Base-by-base conservation (phyloP, 2,329 filamentous ascomycete species). In the Balansia obtecta region DNA sequence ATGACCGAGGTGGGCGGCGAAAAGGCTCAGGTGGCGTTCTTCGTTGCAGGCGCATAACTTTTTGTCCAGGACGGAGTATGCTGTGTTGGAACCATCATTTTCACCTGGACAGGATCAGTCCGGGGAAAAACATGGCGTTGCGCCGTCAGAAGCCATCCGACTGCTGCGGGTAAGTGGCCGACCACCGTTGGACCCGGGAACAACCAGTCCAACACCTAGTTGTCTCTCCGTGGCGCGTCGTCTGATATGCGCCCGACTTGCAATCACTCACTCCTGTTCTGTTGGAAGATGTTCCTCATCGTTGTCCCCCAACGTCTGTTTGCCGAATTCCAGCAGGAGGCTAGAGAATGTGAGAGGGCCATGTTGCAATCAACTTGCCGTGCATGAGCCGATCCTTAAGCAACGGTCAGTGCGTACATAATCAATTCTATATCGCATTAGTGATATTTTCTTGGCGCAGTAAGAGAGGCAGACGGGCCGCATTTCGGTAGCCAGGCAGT, bases 1-100 rank as follows among this genome's bases (percentile, higher is more conserved):
- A 43, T 43, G 39, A 43, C 46, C n/a, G n/a, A 48, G 39, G 46
- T 48, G 46, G 42, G 38, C 13, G 32, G 39, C 27, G n/a, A 42
- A n/a, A 22, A 27, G 27, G n/a, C 30, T 20, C 18, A 18, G 6
- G 38, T 33, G 38, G 38, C 46, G 9, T 13, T 10, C 13, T 15
- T 42, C 20, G 33, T 42, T 48, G 38, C 46, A 3, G 46, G 22
- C 22, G 18, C 22, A 32, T 48, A 13, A 47, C n/a, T n/a, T 47
- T 47, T 47, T 33, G 16, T 16, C 45, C 27, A 27, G 27, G 27
- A 37, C 2, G 11, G 15, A 8, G 11, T 20, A 10, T 2, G 39
- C 2, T 32, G 37, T 40, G 13, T 30, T 39, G 34, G n/a, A 27
- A 27, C 22, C 22, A 27, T 18, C 30, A 18, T 39, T 12, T n/a